phyloP scores from a whole-genome alignment of 208 protist species.

The Leishmania martiniquensis region DNA sequence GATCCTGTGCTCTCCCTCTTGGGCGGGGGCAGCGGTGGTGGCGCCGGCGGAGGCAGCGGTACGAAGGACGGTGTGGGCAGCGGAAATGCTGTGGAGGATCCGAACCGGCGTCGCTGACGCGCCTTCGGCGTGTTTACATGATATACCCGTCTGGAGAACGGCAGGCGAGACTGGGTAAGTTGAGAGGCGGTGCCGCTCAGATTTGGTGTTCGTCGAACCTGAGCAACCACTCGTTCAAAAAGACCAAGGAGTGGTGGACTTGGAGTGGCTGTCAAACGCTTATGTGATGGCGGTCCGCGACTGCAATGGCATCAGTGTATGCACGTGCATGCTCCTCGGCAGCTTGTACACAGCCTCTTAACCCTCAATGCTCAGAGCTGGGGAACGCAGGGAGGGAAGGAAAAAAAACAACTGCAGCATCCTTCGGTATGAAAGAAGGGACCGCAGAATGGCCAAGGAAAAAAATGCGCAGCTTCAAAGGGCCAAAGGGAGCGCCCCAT shows the following conservation, averaged over 20 bases:
- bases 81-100: slow-evolving; percentile 9
- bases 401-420: background rate
- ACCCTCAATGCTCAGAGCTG: background rate
- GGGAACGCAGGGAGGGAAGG: background rate
- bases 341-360: no score
- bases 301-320: background rate
- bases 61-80: slow-evolving; percentile 2
- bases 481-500: no score
- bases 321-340: background rate
- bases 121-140: no score
- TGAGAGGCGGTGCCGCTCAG: background rate
- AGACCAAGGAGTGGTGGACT: background rate
- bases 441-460: no score
- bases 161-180: no score
- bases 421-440: no score
- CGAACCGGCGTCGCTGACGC: slow-evolving; percentile 11
- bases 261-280: background rate
- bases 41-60: slow-evolving; percentile 11
- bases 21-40: slow-evolving; percentile 14
- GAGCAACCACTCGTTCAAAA: no score
- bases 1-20: slow-evolving; percentile 17
- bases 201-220: background rate
- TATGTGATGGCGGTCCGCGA: background rate
- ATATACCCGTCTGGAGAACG: no score
- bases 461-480: no score